These are phyloP conservation scores for Fraxinus velutina DNA, from an alignment of 305 asterid genomes.

Conservation along the genomic window DNA sequence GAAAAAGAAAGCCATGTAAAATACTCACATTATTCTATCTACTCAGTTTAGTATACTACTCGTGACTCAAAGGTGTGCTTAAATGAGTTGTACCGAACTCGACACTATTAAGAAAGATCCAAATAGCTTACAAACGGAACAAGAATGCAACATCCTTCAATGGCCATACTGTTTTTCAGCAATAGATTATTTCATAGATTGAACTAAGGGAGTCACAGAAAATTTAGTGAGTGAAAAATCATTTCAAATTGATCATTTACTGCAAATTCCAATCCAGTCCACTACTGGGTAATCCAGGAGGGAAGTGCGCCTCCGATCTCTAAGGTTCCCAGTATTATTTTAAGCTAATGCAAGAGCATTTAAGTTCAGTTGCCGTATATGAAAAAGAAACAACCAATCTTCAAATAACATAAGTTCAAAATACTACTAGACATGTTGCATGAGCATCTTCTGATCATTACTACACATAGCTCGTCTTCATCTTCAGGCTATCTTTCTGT, in stretches of 20 bases:
- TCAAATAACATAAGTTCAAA: neutral
- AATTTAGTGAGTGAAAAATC: neutral
- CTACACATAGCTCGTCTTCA: neutral
- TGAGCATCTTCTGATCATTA: slow-evolving; percentile 3
- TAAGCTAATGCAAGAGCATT: neutral
- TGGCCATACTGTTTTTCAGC: neutral
- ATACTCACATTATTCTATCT: neutral
- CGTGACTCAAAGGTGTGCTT: neutral
- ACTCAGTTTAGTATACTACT: neutral
- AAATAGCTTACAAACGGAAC: neutral
- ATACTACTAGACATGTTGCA: neutral
- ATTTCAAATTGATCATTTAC: neutral
- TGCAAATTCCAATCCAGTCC: neutral
- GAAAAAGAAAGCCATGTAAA: neutral
- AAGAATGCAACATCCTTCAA: neutral
- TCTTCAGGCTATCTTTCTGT: neutral
- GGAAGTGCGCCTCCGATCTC: neutral
- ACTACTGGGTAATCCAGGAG: neutral
- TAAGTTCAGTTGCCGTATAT: neutral
- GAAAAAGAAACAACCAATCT: neutral
- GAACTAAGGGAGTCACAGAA: neutral
- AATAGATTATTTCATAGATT: neutral
- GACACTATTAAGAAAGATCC: neutral
- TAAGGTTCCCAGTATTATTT: neutral
- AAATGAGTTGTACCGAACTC: neutral